Evolutionary conservation across 2,329 filamentous ascomycete genomes (phyloP).

Genomic region (Xenoacremonium recifei): DNA sequence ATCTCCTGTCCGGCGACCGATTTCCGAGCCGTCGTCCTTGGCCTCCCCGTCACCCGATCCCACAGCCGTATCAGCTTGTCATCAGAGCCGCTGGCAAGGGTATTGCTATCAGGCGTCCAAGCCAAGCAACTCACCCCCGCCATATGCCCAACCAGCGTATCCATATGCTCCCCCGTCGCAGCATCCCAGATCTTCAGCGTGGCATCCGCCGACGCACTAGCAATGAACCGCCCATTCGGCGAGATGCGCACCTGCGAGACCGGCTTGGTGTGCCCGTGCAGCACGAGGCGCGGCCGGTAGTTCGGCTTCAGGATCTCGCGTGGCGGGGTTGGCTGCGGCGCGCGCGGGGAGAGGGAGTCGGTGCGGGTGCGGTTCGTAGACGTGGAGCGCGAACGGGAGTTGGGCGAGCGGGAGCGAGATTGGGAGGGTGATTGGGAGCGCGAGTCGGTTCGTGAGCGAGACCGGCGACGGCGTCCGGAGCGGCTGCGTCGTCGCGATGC

Average conservation of each 20-base stretch:
- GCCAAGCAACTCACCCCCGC: slow-evolving; percentile 88
- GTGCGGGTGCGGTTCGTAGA: slow-evolving; percentile 31
- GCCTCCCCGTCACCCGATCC: slow-evolving; percentile 67
- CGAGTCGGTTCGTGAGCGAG: slow-evolving; percentile 29
- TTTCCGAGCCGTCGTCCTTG: slow-evolving; percentile 46
- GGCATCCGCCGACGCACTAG: slow-evolving; percentile 84
- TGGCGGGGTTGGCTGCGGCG: slow-evolving; percentile 34
- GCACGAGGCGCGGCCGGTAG: slow-evolving; percentile 67
- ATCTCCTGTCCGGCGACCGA: slow-evolving; percentile 39
- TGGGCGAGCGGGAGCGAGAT: slow-evolving; percentile 26
- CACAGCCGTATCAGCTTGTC: slow-evolving; percentile 95
- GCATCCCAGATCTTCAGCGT: slow-evolving; percentile 92
- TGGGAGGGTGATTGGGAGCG: slow-evolving; percentile 26
- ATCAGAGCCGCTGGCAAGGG: slow-evolving; percentile 87
- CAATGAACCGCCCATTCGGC: slow-evolving; percentile 85
- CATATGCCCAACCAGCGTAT: slow-evolving; percentile 90
- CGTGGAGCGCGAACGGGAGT: slow-evolving; percentile 26
- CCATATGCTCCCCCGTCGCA: slow-evolving; percentile 71
- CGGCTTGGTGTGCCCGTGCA: slow-evolving; percentile 75
- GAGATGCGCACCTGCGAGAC: slow-evolving; percentile 88
- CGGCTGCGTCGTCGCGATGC: slow-evolving; percentile 33
- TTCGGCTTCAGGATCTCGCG: slow-evolving; percentile 57
- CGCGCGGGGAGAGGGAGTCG: slow-evolving; percentile 25
- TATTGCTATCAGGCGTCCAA: slow-evolving; percentile 89
- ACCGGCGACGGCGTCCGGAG: slow-evolving; percentile 30